A percentile compares a stretch with the other conserved stretches of the same genome.
Conservation (phyloP, 805 yeast species). For the Candida nanaspora region DNA sequence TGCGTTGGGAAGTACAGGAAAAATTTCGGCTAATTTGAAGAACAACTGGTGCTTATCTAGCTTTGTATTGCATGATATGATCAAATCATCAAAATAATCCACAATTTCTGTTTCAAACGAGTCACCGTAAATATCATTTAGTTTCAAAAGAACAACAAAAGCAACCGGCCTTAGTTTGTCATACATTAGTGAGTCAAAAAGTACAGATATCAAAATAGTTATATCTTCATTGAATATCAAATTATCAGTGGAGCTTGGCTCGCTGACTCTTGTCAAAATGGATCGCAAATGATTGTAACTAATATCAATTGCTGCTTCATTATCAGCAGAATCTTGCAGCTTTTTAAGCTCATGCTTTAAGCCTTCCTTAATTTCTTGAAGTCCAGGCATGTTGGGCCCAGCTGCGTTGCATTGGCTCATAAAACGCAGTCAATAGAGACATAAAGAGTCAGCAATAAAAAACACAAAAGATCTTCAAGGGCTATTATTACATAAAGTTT, state of each 20-base stretch:
- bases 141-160: not conserved
- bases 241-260: not conserved
- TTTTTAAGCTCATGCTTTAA: not conserved
- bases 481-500: too few relatives aligned
- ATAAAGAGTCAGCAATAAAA: too few relatives aligned
- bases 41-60: constrained; percentile 9
- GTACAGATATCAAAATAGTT: not conserved
- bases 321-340: not conserved
- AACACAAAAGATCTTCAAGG: too few relatives aligned
- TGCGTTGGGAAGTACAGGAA: constrained; percentile 12
- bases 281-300: not conserved
- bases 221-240: not conserved
- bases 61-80: constrained; percentile 6
- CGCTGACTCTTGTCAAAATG: not conserved
- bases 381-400: too few relatives aligned
- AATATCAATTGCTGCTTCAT: not conserved
- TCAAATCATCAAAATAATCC: constrained; percentile 12
- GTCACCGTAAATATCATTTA: not conserved
- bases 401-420: too few relatives aligned
- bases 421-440: too few relatives aligned
- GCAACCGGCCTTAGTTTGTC: not conserved
- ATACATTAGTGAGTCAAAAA: not conserved
- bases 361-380: not conserved
- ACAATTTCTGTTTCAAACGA: not conserved
- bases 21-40: constrained; percentile 11